Base-by-base conservation (phyloP, 768 basidiomycete species). In the Lactarius akahatsu region DNA sequence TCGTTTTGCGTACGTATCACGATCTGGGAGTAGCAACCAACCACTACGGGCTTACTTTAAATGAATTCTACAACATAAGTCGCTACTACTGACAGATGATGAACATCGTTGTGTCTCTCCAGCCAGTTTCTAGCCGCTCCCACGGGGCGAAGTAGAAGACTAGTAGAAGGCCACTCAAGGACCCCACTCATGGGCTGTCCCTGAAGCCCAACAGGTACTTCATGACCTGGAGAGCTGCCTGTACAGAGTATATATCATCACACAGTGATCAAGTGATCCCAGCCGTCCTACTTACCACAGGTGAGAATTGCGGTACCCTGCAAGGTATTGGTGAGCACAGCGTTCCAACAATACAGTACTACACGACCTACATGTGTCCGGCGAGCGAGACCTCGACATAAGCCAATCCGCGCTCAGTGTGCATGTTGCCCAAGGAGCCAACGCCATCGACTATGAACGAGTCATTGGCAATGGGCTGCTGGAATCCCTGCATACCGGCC, bases 191-290 rank as follows among this genome's bases (percentile, higher is more conserved):
- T 16, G 84, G 85, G 2, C 71, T 82, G 1, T 74, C 73, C 65
- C 87, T 82, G 74, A 85, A 82, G 10, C 89, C 88, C 83, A 90
- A 80, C 69, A 90, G 72, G 71, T 80, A 88, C 69, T 86, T 78
- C 87, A 90, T 88, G 63, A 80, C 84, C 72, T 89, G 88, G 77
- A 87, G 86, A 1, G 86, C 83, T 59, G 89, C 86, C 86, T 88
- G 63, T 0, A 30, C 10, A 45, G 41, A 16, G 59, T 15, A 55
- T 52, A 45, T 16, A 11, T 8, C 34, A 26, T 38, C 34, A 65
- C 50, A 41, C 23, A 23, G n/a, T n/a, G 3, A 47, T 40, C 34
- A 45, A 36, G 23, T 23, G 16, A 52, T 26, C 7, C 47, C 23
- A 10, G 2, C 23, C 26, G 36, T 15, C n/a, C 45, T 8, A 76